Evolutionary conservation across 495 filamentous ascomycete genomes (phyloP).

Genomic region (Neurospora intermedia): DNA sequence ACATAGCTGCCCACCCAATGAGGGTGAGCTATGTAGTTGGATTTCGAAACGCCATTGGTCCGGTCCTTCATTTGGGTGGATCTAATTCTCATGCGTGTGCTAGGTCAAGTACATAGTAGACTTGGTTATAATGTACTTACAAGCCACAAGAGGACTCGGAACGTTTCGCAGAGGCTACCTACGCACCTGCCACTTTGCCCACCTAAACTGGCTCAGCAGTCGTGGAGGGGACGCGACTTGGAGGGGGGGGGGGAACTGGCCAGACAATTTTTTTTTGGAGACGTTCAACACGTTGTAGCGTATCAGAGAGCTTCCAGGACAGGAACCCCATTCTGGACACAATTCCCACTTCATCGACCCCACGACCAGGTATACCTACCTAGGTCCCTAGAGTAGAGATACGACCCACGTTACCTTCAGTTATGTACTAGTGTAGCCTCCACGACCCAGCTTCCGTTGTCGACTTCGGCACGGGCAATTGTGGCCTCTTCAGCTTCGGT

Average conservation of each 20-base stretch:
- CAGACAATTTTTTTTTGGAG: not conserved
- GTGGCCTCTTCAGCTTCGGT: not conserved
- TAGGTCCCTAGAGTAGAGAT: not conserved
- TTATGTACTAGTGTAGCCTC: not conserved
- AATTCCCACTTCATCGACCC: not conserved
- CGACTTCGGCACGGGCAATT: not conserved
- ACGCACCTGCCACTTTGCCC: not conserved
- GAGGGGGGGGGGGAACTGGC: not conserved
- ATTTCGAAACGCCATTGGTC: not conserved
- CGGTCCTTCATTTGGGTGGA: not conserved
- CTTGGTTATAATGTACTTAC: too few relatives aligned
- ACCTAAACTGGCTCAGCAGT: not conserved
- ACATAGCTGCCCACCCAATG: not conserved
- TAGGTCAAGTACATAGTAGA: too few relatives aligned
- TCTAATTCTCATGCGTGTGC: not conserved
- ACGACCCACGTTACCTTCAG: not conserved
- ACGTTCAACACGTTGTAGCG: not conserved
- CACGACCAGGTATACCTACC: not conserved
- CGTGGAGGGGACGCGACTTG: not conserved
- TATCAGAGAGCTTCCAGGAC: not conserved
- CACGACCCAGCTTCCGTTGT: not conserved
- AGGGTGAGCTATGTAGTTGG: not conserved
- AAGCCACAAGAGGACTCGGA: not conserved
- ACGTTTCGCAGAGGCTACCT: not conserved
- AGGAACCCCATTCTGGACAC: not conserved